Evolutionary conservation across 257 asterid species (phyloP), one percentile per base, ranked within the genome.

Genomic region (Ocimum tenuiflorum): DNA sequence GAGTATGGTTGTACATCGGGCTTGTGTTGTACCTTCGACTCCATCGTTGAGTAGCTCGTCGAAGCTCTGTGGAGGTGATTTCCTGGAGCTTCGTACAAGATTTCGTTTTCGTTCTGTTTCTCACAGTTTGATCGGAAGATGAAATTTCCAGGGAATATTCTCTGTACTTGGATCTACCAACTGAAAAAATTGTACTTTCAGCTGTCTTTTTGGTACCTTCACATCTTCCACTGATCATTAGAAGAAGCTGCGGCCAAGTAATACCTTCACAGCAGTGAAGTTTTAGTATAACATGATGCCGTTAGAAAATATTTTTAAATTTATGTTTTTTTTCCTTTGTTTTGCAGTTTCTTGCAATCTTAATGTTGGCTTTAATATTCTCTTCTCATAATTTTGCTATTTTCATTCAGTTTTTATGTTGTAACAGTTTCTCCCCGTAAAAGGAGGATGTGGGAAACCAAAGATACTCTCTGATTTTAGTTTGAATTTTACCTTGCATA

Each of bases 41-140:
- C 80, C 65, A 55, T 55, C 19, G 59, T 31, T 4, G 71, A 63
- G 56, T 38, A 57, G 35, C 62, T 73, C 68, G 57, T 71, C 66
- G 63, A 71, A 66, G 65, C 71, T 62, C 62, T 27, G 35, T 42
- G 48, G 75, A 77, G 79, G 85, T 77, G 82, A 81, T 76, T 65
- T 50, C 24, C 60, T 17, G 33, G 60, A 52, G 54, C 29, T 38
- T 51, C 18, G 18, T 47, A 15, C n/a, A 20, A 22, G 10, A 35
- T 48, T 33, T 10, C 14, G 12, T 42, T 12, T 51, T 38, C 23
- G 9, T 19, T 38, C 15, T 68, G 41, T 23, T n/a, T n/a, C n/a
- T n/a, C n/a, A n/a, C n/a, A n/a, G n/a, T n/a, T 10, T 22, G 27
- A 24, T 19, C 58, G 43, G 52, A 55, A 61, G 22, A 29, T 9